Conservation (phyloP, 2,329 filamentous ascomycete species). For the Epichloe amarillans region DNA sequence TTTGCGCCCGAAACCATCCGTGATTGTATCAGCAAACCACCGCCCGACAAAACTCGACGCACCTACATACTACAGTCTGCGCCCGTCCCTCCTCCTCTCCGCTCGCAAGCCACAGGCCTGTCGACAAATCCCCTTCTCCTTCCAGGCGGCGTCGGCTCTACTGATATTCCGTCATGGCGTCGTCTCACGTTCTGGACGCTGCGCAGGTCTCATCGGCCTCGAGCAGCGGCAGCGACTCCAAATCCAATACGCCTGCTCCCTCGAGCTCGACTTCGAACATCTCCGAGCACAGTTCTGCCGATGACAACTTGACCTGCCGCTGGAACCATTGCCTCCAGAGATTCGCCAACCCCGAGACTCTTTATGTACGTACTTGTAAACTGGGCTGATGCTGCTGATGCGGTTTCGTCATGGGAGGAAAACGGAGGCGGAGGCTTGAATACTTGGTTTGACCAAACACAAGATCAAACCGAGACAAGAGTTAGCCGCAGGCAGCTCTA, state of each 20-base stretch:
- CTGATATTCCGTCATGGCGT: constrained; percentile 19
- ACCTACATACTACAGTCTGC: background rate
- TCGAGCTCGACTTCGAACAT: constrained; percentile 34
- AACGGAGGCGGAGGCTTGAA: background rate
- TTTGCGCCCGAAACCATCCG: background rate
- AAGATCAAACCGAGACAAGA: background rate
- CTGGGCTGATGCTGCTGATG: background rate
- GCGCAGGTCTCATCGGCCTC: constrained; percentile 10
- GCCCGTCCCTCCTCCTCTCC: background rate
- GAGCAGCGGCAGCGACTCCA: constrained; percentile 30
- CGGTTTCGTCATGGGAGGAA: background rate
- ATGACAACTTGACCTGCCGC: constrained; percentile 46
- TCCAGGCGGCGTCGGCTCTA: constrained; percentile 6
- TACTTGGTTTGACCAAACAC: background rate
- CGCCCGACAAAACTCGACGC: background rate
- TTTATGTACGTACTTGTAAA: constrained; percentile 38
- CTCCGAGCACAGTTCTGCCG: constrained; percentile 27
- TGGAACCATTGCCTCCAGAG: constrained; percentile 48
- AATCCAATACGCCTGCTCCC: constrained; percentile 39
- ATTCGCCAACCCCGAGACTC: constrained; percentile 41
- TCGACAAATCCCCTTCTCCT: background rate
- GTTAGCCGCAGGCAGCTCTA: background rate
- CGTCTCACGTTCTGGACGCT: constrained; percentile 17
- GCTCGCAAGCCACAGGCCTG: background rate
- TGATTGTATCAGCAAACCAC: background rate